Percentiles rank a stretch among this genome's conserved stretches.
Conservation (phyloP, 495 filamentous ascomycete species). For the Lasiosphaeria miniovina region DNA sequence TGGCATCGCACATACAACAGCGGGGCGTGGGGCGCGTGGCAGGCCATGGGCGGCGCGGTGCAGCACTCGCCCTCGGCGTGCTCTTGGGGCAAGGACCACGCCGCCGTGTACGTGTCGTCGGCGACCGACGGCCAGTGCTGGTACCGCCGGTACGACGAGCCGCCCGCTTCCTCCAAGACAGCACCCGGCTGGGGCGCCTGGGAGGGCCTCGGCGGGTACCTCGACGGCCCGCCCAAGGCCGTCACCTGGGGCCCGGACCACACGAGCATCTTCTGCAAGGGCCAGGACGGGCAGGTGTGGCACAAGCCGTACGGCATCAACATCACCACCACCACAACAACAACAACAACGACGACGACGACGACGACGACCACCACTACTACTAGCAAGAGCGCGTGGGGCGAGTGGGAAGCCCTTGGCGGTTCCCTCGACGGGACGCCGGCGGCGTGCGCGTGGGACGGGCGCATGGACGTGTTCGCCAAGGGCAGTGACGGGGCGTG, state of each 20-base stretch:
- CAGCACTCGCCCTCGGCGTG: slow-evolving; percentile 21
- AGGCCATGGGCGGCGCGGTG: slow-evolving; percentile 20
- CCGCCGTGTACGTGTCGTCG: slow-evolving; percentile 15
- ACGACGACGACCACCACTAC: neutral
- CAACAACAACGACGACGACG: neutral
- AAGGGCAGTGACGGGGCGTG: slow-evolving; percentile 24
- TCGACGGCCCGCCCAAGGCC: slow-evolving; percentile 22
- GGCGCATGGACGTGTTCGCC: slow-evolving; percentile 26
- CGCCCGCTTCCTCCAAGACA: neutral
- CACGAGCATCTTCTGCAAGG: slow-evolving; percentile 23
- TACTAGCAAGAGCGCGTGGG: slow-evolving; percentile 16
- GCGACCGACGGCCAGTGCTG: slow-evolving; percentile 18
- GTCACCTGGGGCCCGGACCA: slow-evolving; percentile 21
- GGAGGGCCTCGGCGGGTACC: slow-evolving; percentile 22
- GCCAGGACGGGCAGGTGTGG: slow-evolving; percentile 26
- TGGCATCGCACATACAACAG: slow-evolving; percentile 19
- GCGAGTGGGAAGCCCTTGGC: slow-evolving; percentile 20
- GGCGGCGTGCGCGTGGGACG: slow-evolving; percentile 23
- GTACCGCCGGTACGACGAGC: slow-evolving; percentile 16
- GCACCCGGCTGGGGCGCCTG: slow-evolving; percentile 14
- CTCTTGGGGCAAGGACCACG: slow-evolving; percentile 16
- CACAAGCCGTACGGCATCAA: slow-evolving; percentile 8
- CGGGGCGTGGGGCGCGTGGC: slow-evolving; percentile 17
- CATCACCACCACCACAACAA: neutral
- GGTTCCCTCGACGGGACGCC: slow-evolving; percentile 18